Base-by-base conservation (phyloP, 139 green algal genomes). In the Desmodesmus armatus region DNA sequence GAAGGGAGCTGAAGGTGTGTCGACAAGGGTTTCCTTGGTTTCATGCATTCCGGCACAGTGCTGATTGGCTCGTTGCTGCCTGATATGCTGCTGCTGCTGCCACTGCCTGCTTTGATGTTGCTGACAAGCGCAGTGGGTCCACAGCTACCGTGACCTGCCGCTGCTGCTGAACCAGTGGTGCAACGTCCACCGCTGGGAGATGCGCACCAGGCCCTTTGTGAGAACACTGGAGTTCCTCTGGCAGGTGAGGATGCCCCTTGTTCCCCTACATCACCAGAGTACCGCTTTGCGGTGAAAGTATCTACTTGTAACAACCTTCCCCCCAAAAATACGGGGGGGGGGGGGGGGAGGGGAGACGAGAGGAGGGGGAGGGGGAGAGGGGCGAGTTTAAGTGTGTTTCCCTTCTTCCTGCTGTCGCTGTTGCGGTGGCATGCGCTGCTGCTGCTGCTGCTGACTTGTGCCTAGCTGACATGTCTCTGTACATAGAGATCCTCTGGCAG, bases 141-240 rank as follows among this genome's bases (percentile, higher is more conserved):
- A 80, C 31, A 69, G 47, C 49, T 80, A 80, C 49, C 53, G 98
- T 5, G 98, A 99, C 92, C 94, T 99, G 84, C 98, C 98, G 11
- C 83, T 99, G 73, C 93, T 96, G 55, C 77, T 99, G 65, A 99
- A 99, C 89, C 97, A 99, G 91, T 99, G 98, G 98, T 95, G 93
- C 82, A 99, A 99, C 83, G 98, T 99, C 77, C 95, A 98, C 89
- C 92, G 98, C 71, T 99, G 98, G 97, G 97, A 99, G 92, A 98
- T 99, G 98, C 90, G 97, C 76, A 99, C 98, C 3, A 90, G 96
- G 53, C 98, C 98, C 23, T 99, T 99, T 90, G 91, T 99, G 63
- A 93, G 98, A 70, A 99, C 98, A 43, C 88, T 98, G 37, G 98
- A 99, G 94, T 99, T 99, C 87, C 88, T 99, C 27, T 99, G 96